phyloP scores from a whole-genome alignment of 2,329 filamentous ascomycete genomes.

The Knufia petricola region DNA sequence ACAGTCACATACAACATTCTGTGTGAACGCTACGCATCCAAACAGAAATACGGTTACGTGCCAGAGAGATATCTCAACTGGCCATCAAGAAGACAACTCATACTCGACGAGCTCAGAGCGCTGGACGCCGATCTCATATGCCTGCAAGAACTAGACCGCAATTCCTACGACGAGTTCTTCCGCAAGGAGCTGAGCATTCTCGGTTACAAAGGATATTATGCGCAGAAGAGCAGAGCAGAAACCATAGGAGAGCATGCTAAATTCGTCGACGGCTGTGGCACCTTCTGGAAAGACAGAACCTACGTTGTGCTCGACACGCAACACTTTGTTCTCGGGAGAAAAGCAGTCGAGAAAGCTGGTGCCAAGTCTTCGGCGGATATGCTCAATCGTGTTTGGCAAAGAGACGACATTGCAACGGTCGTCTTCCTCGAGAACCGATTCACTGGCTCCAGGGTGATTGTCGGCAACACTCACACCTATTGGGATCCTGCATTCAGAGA shows the following conservation, averaged over 20 bases:
- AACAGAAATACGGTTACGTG: constrained; percentile 79
- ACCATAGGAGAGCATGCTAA: constrained; percentile 88
- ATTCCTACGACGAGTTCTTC: constrained; percentile 87
- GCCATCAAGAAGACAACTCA: constrained; percentile 75
- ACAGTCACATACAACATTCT: constrained; percentile 93
- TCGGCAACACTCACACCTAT: constrained; percentile 87
- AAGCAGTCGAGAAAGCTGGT: constrained; percentile 87
- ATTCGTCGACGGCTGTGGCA: constrained; percentile 89
- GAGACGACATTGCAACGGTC: constrained; percentile 90
- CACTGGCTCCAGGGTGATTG: constrained; percentile 83
- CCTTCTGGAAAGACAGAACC: constrained; percentile 93
- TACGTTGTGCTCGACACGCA: constrained; percentile 91
- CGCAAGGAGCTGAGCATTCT: constrained; percentile 73
- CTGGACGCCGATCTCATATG: constrained; percentile 83
- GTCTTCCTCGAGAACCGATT: constrained; percentile 85
- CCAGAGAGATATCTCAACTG: constrained; percentile 71
- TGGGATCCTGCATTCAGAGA: constrained; percentile 89
- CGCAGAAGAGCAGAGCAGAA: constrained; percentile 78
- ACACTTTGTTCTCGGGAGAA: constrained; percentile 80
- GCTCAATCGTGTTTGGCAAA: constrained; percentile 96
- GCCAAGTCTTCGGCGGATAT: constrained; percentile 97
- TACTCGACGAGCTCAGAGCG: constrained; percentile 69
- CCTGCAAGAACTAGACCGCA: constrained; percentile 84
- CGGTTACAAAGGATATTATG: constrained; percentile 91
- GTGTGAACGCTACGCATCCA: constrained; percentile 85